These are phyloP conservation scores for Sporothrix brasiliensis DNA, from an alignment of 2,329 filamentous ascomycete genomes.

Conservation along the genomic window DNA sequence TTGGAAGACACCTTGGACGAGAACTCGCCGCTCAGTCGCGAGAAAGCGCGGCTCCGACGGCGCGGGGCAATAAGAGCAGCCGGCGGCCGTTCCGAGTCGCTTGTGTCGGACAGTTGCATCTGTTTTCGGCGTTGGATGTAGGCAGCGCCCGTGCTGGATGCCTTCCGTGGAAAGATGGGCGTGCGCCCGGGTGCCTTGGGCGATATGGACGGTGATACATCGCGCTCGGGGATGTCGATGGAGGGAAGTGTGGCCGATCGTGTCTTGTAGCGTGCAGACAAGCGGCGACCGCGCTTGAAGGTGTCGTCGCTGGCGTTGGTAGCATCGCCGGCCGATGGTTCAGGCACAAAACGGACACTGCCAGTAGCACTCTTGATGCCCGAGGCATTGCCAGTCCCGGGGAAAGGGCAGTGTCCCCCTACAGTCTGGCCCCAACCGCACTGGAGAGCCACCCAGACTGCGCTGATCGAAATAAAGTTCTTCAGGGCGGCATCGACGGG, in stretches of 20 bases:
- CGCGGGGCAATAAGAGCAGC: not conserved
- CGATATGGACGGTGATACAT: constrained; percentile 30
- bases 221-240: constrained; percentile 27
- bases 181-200: not conserved
- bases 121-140: constrained; percentile 50
- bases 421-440: constrained; percentile 44
- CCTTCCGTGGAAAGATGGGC: constrained; percentile 44
- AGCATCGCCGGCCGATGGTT: not conserved
- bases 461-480: constrained; percentile 55
- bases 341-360: constrained; percentile 20
- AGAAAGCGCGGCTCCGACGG: constrained; percentile 26
- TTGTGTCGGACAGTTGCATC: constrained; percentile 37
- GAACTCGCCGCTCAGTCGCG: constrained; percentile 28
- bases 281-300: constrained; percentile 29
- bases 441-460: constrained; percentile 55
- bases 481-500: constrained; percentile 51
- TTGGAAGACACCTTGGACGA: constrained; percentile 26
- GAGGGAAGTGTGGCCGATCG: constrained; percentile 31
- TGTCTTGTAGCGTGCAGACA: constrained; percentile 26
- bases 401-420: not conserved
- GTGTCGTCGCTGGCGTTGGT: not conserved
- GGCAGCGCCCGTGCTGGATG: constrained; percentile 52
- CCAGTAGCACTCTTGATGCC: not conserved
- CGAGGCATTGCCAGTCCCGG: not conserved
- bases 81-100: constrained; percentile 35